Conservation (phyloP, 768 basidiomycete species). For the Lepiota subincarnata region DNA sequence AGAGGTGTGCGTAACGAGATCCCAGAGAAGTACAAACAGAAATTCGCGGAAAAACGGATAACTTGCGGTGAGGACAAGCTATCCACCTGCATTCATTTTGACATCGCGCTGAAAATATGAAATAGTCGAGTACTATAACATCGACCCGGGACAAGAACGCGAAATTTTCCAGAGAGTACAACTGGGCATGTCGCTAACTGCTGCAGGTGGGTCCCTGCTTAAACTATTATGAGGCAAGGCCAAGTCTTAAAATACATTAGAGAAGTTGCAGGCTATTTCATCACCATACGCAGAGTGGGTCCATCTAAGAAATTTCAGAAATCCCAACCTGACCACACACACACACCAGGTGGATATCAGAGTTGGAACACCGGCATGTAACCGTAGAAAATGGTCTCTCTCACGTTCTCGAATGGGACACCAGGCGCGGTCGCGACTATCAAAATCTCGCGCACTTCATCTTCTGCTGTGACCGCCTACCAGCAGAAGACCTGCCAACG, state of each 20-base stretch:
- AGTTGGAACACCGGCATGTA: constrained; percentile 55
- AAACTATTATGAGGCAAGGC: not conserved
- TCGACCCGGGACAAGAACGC: constrained; percentile 57
- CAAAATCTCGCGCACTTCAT: constrained; percentile 69
- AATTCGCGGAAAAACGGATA: constrained; percentile 54
- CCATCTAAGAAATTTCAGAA: not conserved
- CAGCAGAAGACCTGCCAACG: constrained; percentile 48
- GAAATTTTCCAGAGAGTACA: constrained; percentile 85
- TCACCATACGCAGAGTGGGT: constrained; percentile 58
- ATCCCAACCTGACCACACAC: constrained; percentile 9
- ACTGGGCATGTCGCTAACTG: constrained; percentile 68
- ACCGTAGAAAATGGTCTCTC: constrained; percentile 56
- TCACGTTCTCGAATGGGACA: constrained; percentile 56
- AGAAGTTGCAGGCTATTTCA: constrained; percentile 76
- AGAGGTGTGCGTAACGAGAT: constrained; percentile 45
- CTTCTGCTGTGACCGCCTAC: constrained; percentile 57
- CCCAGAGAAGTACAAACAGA: constrained; percentile 45
- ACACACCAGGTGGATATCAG: constrained; percentile 48
- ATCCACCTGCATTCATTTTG: not conserved
- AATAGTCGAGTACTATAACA: constrained; percentile 62
- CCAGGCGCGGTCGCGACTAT: constrained; percentile 70
- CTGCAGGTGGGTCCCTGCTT: constrained; percentile 48
- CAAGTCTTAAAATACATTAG: constrained; percentile 28
- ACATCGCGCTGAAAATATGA: not conserved
- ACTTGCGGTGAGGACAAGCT: constrained; percentile 54